Conservation (phyloP, 192 early-diverging fungal genomes). For the Blastocladiella britannica region DNA sequence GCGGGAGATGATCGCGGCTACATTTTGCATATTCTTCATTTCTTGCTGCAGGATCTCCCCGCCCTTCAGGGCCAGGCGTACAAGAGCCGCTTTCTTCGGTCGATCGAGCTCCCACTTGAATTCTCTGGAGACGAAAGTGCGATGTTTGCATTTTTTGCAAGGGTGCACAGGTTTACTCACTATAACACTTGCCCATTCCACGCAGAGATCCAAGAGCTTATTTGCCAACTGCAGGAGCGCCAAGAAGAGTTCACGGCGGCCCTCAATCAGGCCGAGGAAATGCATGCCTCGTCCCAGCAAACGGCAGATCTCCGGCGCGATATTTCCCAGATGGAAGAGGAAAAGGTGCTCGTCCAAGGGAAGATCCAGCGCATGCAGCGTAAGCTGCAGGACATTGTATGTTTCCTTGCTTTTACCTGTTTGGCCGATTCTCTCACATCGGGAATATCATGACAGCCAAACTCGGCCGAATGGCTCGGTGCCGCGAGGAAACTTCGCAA, state of each 20-base stretch:
- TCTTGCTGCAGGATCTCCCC: not conserved
- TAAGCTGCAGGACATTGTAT: conserved; percentile 31
- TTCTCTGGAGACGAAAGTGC: not conserved
- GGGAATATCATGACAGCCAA: no score
- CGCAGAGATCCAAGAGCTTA: not conserved
- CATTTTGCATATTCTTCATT: not conserved
- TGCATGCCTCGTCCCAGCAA: not conserved
- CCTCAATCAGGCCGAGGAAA: not conserved
- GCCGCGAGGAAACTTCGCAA: conserved; percentile 28
- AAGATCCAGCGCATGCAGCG: conserved; percentile 27
- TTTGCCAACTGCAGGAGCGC: not conserved
- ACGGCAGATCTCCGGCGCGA: conserved; percentile 24
- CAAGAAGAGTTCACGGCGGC: not conserved
- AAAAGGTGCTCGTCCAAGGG: conserved; percentile 34
- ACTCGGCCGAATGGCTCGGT: conserved; percentile 33
- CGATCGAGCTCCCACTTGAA: not conserved
- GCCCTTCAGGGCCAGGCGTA: not conserved
- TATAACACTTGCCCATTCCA: no score
- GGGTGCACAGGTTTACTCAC: no score
- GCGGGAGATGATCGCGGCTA: not conserved
- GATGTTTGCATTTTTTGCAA: no score
- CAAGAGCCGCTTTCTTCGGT: not conserved
- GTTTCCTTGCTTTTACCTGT: conserved; percentile 5
- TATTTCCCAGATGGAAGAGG: conserved; percentile 41
- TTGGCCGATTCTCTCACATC: no score